Percentiles rank a stretch among this genome's conserved stretches.
Evolutionary conservation across 805 yeast species (phyloP).

Genomic region (Nakazawaea siamensis): DNA sequence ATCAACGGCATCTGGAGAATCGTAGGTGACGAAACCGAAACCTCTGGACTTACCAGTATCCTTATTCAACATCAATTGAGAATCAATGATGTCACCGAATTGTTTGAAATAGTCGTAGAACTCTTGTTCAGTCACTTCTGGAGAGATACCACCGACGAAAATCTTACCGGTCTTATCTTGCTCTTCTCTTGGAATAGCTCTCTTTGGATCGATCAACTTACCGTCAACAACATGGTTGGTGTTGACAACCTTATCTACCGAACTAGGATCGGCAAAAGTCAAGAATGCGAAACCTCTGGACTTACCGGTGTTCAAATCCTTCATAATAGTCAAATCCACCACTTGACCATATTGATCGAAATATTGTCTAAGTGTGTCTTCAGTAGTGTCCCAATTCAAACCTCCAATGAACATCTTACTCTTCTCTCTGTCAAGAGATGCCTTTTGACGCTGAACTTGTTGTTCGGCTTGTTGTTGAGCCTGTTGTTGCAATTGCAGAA

Average conservation of each 20-base stretch:
- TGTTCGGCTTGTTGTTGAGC: conserved; percentile 16
- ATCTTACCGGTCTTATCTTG: conserved; percentile 96
- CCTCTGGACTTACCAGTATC: conserved; percentile 97
- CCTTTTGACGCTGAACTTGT: conserved; percentile 10
- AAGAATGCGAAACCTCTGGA: conserved; percentile 94
- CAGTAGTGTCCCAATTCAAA: conserved; percentile 95
- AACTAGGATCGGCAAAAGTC: conserved; percentile 71
- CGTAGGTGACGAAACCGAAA: conserved; percentile 94
- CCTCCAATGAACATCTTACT: conserved; percentile 97
- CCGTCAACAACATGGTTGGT: conserved; percentile 90
- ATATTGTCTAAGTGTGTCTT: conserved; percentile 73
- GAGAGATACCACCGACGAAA: conserved; percentile 94
- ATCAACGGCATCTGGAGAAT: conserved; percentile 90
- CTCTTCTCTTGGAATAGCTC: conserved; percentile 96
- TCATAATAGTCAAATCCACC: conserved; percentile 84
- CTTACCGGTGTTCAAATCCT: conserved; percentile 77
- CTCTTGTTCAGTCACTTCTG: conserved; percentile 86
- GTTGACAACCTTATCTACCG: conserved; percentile 81
- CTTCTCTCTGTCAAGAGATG: conserved; percentile 10
- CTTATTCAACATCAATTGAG: conserved; percentile 94
- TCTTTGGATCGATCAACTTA: conserved; percentile 92
- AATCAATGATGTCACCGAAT: conserved; percentile 84
- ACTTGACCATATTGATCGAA: conserved; percentile 87
- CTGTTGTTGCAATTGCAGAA: conserved; percentile 15
- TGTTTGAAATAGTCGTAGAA: conserved; percentile 79